Evolutionary conservation across 2,329 filamentous ascomycete genomes (phyloP), one percentile per base, ranked within the genome.

Genomic region (Alternaria burnsii): DNA sequence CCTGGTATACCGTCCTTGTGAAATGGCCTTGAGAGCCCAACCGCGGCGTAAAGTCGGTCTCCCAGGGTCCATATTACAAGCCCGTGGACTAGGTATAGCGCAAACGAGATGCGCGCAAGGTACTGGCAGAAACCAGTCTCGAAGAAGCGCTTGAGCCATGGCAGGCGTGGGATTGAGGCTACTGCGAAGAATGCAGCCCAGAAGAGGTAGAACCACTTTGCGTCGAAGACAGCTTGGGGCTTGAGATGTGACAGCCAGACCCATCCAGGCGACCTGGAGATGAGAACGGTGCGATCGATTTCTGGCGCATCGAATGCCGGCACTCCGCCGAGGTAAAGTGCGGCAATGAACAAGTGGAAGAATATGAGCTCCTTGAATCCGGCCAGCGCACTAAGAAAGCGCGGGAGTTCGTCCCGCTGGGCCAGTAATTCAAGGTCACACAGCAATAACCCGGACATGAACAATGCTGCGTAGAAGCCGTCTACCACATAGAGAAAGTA

Each of bases 401-500:
- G 62, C 26, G 75, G 74, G 18, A 76, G 69, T 50, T 74, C 54
- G 40, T 66, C 68, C 24, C 70, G 59, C 7, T 72, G 48, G 11
- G 71, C 68, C 9, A 78, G 67, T 18, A 78, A 60, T 40, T 79
- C 76, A 16, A 78, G 70, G 55, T 79, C 77, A 62, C 73, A 76
- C 8, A 78, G 68, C n/a, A 78, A 51, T 69, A 75, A 74, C 58
- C 77, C 77, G 14, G 68, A 58, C 52, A 77, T 70, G 62, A 79
- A 79, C 9, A 79, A 55, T 11, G 75, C 71, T 30, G 85, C 86
- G 70, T 87, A 87, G 76, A 83, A 87, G 24, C 87, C 89, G 71
- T 92, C 89, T 4, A 83, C 84, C 52, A 91, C 83, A 73, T 89
- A 91, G 71, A 91, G 80, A 70, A 90, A 90, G 76, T 91, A 92